Evolutionary conservation across 1,284 basidiomycete genomes (phyloP), one percentile per base, ranked within the genome.

Genomic region (Takashimella tepidaria): DNA sequence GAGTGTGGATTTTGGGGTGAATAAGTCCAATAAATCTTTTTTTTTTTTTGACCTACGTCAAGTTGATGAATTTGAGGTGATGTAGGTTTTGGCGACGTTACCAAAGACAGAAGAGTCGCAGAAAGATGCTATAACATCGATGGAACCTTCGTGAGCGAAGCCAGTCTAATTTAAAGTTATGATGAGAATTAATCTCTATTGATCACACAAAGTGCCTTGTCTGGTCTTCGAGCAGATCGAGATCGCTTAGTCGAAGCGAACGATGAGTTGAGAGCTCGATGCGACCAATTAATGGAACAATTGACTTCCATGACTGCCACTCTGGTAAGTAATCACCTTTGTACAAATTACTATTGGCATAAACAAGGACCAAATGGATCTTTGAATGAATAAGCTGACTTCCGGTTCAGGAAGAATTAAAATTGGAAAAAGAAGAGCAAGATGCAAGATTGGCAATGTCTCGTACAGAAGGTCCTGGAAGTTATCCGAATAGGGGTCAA

Each of bases 401-500:
- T 37, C 10, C 10, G 31, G 8, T 27, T 13, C 40, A 68, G 64
- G 64, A 66, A 10, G 65, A 66, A 8, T 37, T 37, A 16, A 37
- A 37, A 16, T 16, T 8, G 27, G 54, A 58, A 2, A 67, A 58
- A 22, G 47, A 50, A 11, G 62, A 67, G 41, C 52, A 58, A n/a
- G 66, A 68, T 23, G 61, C 64, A 5, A 62, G 62, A 12, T 25
- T 52, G 3, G 42, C 51, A 37, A 37, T 37, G 31, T 37, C 31
- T 8, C 8, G 31, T 8, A 37, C 8, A 8, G 31, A 37, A 37
- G 31, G 31, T 8, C 10, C 31, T 8, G 31, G 10, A 37, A 37
- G 31, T 37, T 8, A 84, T 62, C 79, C 89, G 77, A 80, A 85
- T 23, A 82, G 80, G 13, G 64, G 58, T 51, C 60, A 64, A 49